These are phyloP conservation scores for Hirschfeldia incana DNA, from an alignment of 345 rosid genomes.

Conservation along the genomic window DNA sequence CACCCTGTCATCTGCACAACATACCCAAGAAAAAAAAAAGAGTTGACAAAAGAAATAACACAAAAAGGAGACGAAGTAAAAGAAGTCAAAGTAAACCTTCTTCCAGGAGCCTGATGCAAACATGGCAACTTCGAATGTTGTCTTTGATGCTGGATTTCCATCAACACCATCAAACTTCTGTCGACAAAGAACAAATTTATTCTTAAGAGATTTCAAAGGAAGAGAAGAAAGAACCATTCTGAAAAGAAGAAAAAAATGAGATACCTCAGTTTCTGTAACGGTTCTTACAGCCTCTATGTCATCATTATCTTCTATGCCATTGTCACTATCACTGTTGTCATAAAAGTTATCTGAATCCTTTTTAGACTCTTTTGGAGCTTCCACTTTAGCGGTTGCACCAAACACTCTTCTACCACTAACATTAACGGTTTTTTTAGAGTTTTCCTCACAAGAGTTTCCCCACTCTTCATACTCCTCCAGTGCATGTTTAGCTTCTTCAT, in stretches of 20 bases:
- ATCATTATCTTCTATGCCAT: slow-evolving; percentile 42
- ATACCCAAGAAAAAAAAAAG: not conserved
- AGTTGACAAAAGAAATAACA: slow-evolving; percentile 9
- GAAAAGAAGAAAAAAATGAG: not conserved
- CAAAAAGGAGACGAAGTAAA: not conserved
- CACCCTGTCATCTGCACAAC: slow-evolving; percentile 51
- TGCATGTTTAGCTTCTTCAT: slow-evolving; percentile 75
- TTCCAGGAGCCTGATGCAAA: slow-evolving; percentile 71
- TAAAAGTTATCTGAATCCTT: slow-evolving; percentile 49
- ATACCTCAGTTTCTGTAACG: slow-evolving; percentile 48
- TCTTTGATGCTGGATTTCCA: slow-evolving; percentile 57
- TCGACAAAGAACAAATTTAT: not conserved
- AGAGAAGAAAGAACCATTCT: slow-evolving; percentile 4
- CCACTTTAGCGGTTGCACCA: slow-evolving; percentile 53
- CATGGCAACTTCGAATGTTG: slow-evolving; percentile 77
- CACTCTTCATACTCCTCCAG: slow-evolving; percentile 72
- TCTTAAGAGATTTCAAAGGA: slow-evolving; percentile 5
- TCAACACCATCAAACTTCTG: slow-evolving; percentile 56
- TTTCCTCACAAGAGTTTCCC: slow-evolving; percentile 54
- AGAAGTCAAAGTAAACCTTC: slow-evolving; percentile 49
- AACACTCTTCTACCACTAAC: slow-evolving; percentile 80
- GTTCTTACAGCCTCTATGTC: slow-evolving; percentile 26
- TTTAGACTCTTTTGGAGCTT: slow-evolving; percentile 43
- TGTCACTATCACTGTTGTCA: slow-evolving; percentile 67
- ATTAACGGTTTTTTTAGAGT: slow-evolving; percentile 35